phyloP scores from a whole-genome alignment of 2,329 filamentous ascomycete genomes.

The Mycocentrospora acerina region DNA sequence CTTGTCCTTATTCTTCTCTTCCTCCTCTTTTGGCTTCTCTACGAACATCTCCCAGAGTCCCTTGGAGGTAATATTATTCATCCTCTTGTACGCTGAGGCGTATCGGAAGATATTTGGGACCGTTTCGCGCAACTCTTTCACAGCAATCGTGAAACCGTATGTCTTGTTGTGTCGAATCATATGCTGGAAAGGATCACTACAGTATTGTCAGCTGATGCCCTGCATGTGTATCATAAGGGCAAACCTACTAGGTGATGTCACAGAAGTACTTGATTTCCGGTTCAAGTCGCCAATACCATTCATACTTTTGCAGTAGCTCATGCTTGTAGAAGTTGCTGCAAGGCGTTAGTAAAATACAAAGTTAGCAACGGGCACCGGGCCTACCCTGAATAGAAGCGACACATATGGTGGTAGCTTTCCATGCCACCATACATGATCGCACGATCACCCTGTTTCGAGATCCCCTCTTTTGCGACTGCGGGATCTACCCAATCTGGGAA shows the following conservation, averaged over 20 bases:
- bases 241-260: slow-evolving; percentile 90
- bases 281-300: slow-evolving; percentile 99
- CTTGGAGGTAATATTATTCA: slow-evolving; percentile 85
- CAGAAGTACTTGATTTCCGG: slow-evolving; percentile 99
- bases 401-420: slow-evolving; percentile 99
- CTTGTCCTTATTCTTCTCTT: slow-evolving; percentile 57
- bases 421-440: slow-evolving; percentile 99
- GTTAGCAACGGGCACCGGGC: slow-evolving; percentile 23
- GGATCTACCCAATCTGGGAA: slow-evolving; percentile 95
- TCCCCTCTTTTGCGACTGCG: slow-evolving; percentile 92
- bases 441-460: slow-evolving; percentile 92
- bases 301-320: slow-evolving; percentile 89
- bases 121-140: slow-evolving; percentile 96
- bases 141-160: slow-evolving; percentile 97
- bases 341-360: slow-evolving; percentile 13
- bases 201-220: slow-evolving; percentile 31
- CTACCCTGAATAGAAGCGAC: slow-evolving; percentile 96
- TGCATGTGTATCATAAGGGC: neutral
- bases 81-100: slow-evolving; percentile 94
- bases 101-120: slow-evolving; percentile 99
- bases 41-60: slow-evolving; percentile 99
- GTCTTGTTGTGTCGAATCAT: slow-evolving; percentile 97
- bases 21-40: slow-evolving; percentile 67
- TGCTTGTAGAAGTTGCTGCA: slow-evolving; percentile 93
- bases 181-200: slow-evolving; percentile 87